Evolutionary conservation across 352 stramenopile species (phyloP), one percentile per base, ranked within the genome.

Genomic region (Hyphochytrium catenoides): DNA sequence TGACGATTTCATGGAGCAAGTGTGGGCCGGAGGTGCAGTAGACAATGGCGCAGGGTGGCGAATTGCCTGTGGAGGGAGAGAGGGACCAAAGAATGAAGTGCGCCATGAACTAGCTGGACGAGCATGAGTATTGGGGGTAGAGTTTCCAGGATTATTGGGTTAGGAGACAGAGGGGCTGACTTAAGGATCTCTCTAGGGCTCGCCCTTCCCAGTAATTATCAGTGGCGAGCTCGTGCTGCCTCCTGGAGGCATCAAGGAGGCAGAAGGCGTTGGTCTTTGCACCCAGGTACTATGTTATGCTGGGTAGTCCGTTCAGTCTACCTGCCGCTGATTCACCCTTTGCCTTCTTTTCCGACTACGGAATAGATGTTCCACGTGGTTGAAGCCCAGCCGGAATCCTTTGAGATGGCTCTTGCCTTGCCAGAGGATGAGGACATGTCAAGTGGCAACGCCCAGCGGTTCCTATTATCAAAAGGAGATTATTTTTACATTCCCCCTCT

Each of bases 401-500:
- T 17, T 22, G n/a, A 12, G 15, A 39, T 35, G 5, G 29, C 7
- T 46, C 51, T 58, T 19, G 61, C 68, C 0, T 61, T 63, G 14
- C 57, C 57, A 9, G 16, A 31, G 23, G 66, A 72, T 38, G 63
- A 78, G 16, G 51, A 7, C 44, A 75, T 56, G 91, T 93, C 47
- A 61, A 91, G 43, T 60, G 60, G 74, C 9, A 86, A 62, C n/a
- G 87, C 86, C 12, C 78, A 86, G 36, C 64, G 84, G 29, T 96
- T 90, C 57, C 46, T 95, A 24, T 53, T 97, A 2, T 77, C 61
- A 19, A 66, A 74, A 3, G 83, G 84, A 4, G 88, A 97, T 52
- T 78, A 94, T 52, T 97, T 96, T 50, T 90, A 91, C 48, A 74
- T 97, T 29, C 88, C 88, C 9, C 59, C 85, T 14, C 74, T 84